Base-by-base conservation (phyloP, 352 stramenopile species). In the Aphanomyces cochlioides region DNA sequence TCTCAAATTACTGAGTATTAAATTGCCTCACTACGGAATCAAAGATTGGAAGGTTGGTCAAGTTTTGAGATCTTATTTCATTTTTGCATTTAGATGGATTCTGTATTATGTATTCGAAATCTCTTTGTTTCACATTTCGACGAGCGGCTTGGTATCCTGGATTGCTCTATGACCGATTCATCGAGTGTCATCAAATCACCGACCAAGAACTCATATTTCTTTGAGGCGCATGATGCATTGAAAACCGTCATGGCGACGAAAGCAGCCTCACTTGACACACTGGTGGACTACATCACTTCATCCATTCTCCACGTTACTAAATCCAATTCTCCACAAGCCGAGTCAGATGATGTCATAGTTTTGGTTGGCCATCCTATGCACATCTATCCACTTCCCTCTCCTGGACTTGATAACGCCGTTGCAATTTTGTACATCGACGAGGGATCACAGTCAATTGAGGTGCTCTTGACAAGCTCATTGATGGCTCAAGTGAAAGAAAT, bases 1-100 rank as follows among this genome's bases (percentile, higher is more conserved):
- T 28, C 73, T 70, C n/a, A 83, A 67, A n/a, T 56, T 70, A 0
- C 8, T 70, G 47, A 61, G 64, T 47, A 58, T 70, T 7, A 54
- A 56, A 17, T 36, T 70, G 34, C 47, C 54, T 15, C 45, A n/a
- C 17, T 45, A 8, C 19, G 15, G 47, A 5, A 13, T 36, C 17
- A 70, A 64, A 40, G 28, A 34, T 17, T 70, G 64, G 64, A 63
- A 70, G 64, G 64, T 70, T 63, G 10, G 38, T 8, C 1, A 50
- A 12, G 17, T 50, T 50, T 50, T 12, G 43, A n/a, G 10, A 50
- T 50, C 10, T 50, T 50, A 12, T 50, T 50, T n/a, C 10, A 50
- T 50, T 8, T 15, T 69, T 15, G 37, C 19, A 34, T 59, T 28
- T 66, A 66, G 57, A 66, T 53, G 6, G 40, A 15, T 3, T 7